Base-by-base conservation (phyloP, 805 yeast species). In the Sugiyamaella americana region DNA sequence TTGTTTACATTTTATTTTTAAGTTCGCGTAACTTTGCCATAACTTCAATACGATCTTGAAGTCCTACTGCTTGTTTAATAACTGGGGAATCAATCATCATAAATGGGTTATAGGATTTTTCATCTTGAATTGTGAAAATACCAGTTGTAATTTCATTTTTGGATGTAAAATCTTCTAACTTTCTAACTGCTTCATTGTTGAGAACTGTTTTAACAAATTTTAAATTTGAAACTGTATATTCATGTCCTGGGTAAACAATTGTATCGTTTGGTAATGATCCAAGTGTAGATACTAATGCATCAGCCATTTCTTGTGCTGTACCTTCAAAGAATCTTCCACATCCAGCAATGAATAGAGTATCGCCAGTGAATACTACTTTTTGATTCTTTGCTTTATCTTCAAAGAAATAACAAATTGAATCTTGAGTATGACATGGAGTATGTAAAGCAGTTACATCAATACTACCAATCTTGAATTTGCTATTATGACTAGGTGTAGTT, bases 311-410 rank as follows among this genome's bases (percentile, higher is more conserved):
- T 35, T 65, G 66, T 0, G 89, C 88, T 10, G 74, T 71, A 2
- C 98, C 98, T 67, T 93, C 99, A 61, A 93, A 93, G 66, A 93
- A 93, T 45, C 98, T 73, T 8, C 99, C 99, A 63, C 97, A 89
- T 1, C 99, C 99, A 37, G 91, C 86, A 39, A 78, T 84, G 67
- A 93, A 93, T 37, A 93, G 70, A 0, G 98, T 93, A 65, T 93
- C 99, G 10, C 99, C 99, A 0, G 97, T 87, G 67, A 93, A 87
- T 1, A 93, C 88, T 2, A 84, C 88, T 52, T 71, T 72, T 55
- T 87, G 78, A 29, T 72, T 74, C 0, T 88, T 78, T 30, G 64
- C 61, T n/a, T 62, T 55, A 61, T 91, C 98, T 40, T 70, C 69
- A 0, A 77, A 87, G 57, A 66, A 84, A 65, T 87, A 93, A 61